Conservation (phyloP, 1,284 basidiomycete species). For the Coriolopsis trogii region DNA sequence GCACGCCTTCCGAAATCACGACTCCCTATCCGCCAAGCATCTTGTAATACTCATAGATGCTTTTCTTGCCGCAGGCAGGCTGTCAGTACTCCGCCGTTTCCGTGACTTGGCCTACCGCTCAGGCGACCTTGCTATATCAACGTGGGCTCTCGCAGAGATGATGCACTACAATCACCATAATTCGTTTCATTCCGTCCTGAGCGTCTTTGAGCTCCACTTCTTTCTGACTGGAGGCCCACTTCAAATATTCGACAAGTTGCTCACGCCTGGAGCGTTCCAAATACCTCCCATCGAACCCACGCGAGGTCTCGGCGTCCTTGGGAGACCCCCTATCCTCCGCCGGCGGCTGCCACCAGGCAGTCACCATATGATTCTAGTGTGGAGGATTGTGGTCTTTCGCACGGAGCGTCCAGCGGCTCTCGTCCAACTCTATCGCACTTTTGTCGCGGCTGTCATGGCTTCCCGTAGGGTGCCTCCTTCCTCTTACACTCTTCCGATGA, state of each 20-base stretch:
- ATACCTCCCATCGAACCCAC: not conserved
- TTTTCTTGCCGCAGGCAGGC: slow-evolving; percentile 1
- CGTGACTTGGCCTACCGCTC: slow-evolving; percentile 23
- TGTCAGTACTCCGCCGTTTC: slow-evolving; percentile 18
- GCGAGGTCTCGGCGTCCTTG: not conserved
- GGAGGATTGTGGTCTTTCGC: slow-evolving; percentile 35
- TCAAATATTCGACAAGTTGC: not conserved
- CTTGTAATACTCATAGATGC: slow-evolving; percentile 1
- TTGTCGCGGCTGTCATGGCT: slow-evolving; percentile 21
- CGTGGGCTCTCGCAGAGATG: slow-evolving; percentile 45
- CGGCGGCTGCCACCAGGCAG: slow-evolving; percentile 37
- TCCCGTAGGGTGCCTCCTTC: slow-evolving; percentile 4
- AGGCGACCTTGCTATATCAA: slow-evolving; percentile 10
- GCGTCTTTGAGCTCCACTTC: slow-evolving; percentile 37
- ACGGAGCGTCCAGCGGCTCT: slow-evolving; percentile 8
- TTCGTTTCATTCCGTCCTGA: slow-evolving; percentile 4
- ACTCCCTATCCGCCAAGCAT: not conserved
- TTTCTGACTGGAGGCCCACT: slow-evolving; percentile 38
- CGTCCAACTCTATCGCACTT: slow-evolving; percentile 34
- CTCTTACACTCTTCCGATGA: not conserved
- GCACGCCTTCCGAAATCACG: not conserved
- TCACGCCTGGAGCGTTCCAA: not conserved
- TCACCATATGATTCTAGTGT: slow-evolving; percentile 41
- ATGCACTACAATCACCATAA: slow-evolving; percentile 31
- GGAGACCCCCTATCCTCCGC: slow-evolving; percentile 1